Conservation (phyloP, 2,329 filamentous ascomycete species). For the Aspergillus chevalieri region DNA sequence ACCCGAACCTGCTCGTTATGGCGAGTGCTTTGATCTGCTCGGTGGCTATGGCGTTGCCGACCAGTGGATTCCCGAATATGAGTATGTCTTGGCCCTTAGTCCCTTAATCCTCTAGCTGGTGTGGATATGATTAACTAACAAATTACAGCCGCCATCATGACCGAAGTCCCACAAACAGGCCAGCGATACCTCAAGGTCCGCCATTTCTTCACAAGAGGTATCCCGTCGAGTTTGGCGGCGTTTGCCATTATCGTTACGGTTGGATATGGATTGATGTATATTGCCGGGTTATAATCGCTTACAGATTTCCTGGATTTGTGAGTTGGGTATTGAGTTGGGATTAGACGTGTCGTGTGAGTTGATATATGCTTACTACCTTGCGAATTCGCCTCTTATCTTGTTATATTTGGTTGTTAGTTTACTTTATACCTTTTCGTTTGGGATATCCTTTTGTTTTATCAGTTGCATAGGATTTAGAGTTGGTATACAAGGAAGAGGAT, state of each 20-base stretch:
- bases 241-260: constrained; percentile 78
- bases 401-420: not conserved
- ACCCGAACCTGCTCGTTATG: constrained; percentile 95
- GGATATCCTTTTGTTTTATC: no score
- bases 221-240: constrained; percentile 77
- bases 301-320: not conserved
- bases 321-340: not conserved
- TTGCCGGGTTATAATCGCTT: constrained; percentile 55
- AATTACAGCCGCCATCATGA: constrained; percentile 85
- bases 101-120: constrained; percentile 1
- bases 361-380: not conserved
- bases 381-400: not conserved
- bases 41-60: constrained; percentile 94
- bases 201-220: constrained; percentile 90
- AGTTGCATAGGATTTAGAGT: no score
- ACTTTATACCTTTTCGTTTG: no score
- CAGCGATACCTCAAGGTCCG: constrained; percentile 86
- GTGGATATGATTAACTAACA: constrained; percentile 10
- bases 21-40: constrained; percentile 91
- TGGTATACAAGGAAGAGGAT: no score
- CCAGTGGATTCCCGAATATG: constrained; percentile 98
- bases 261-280: constrained; percentile 83
- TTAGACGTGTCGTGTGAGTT: no score
- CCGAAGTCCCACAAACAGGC: constrained; percentile 86
- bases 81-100: constrained; percentile 58